Evolutionary conservation across 2,329 filamentous ascomycete genomes (phyloP).

Genomic region (Arthrocladium fulminans): DNA sequence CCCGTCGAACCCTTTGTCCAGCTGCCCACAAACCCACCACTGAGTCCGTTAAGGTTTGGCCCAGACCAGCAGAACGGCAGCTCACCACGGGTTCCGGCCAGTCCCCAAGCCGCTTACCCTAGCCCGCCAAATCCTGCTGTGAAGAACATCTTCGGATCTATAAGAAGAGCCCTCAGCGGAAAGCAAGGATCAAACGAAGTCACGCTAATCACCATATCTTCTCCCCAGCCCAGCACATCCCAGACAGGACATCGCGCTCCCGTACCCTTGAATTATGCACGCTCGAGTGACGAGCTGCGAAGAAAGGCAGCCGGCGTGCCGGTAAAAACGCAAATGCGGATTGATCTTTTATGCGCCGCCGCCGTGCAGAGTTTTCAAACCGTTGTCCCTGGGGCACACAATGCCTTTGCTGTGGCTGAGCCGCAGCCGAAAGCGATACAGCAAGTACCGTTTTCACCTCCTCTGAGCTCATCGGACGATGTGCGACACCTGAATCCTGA

Average conservation of each 20-base stretch:
- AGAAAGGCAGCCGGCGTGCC: constrained; percentile 30
- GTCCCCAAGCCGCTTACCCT: background rate
- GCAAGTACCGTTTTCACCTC: constrained; percentile 6
- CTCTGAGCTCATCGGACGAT: constrained; percentile 20
- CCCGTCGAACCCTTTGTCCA: constrained; percentile 70
- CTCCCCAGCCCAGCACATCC: constrained; percentile 19
- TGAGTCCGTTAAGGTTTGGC: constrained; percentile 5
- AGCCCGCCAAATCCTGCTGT: constrained; percentile 52
- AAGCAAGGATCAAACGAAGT: constrained; percentile 30
- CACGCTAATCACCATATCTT: constrained; percentile 19
- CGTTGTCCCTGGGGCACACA: constrained; percentile 58
- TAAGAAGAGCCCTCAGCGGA: constrained; percentile 71
- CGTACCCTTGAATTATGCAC: constrained; percentile 38
- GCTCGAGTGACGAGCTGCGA: constrained; percentile 36
- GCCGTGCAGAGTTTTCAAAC: constrained; percentile 70
- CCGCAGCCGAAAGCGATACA: background rate
- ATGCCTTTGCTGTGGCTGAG: background rate
- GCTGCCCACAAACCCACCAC: constrained; percentile 17
- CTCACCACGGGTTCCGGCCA: background rate
- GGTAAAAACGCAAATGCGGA: constrained; percentile 50
- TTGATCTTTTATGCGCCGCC: constrained; percentile 74
- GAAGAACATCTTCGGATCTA: constrained; percentile 76
- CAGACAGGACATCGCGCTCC: constrained; percentile 33
- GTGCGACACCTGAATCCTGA: constrained; percentile 19
- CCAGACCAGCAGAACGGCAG: constrained; percentile 14